Evolutionary conservation across 1,284 basidiomycete species (phyloP), one percentile per base, ranked within the genome.

Genomic region (Pyrrhoderma lamaoense): DNA sequence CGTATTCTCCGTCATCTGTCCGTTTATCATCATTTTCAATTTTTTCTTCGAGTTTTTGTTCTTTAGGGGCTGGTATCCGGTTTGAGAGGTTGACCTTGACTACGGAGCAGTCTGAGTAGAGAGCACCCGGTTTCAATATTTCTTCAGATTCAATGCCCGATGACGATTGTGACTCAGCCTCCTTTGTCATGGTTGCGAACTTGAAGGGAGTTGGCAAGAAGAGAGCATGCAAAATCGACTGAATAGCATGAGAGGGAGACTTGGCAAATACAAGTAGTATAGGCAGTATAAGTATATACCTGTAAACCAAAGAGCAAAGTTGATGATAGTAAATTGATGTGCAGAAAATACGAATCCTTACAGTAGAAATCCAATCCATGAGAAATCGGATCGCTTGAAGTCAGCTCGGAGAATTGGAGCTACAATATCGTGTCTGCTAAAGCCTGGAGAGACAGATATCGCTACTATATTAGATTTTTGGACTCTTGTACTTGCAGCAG

Each of bases 121-220:
- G 47, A 21, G 59, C 56, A 8, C 64, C 64, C 19, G 61, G 62
- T 47, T 59, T 54, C n/a, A 65, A 40, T 2, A 59, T 53, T 48
- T 61, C 56, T 42, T 58, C 60, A 31, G 27, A 11, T 5, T 31
- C 27, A 5, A 5, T 11, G 11, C 27, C 11, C 27, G 27, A 31
- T 8, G 38, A 40, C 11, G 44, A 23, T 40, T 37, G 49, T 16
- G 35, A 36, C 11, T 46, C 49, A 21, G 52, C 54, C 5, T 8
- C 46, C 13, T n/a, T 21, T 19, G 42, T 36, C 38, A 45, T 65
- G 37, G 61, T 54, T 16, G 61, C 61, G 48, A 59, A 59, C 65
- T 85, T 85, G 69, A 83, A 80, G 1, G 83, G 82, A 3, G 84
- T 85, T 0, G 86, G 85, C 9, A 89, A 73, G 64, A 87, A 89